Evolutionary conservation across 306 rosid species (phyloP), one percentile per base, ranked within the genome.

Genomic region (Ormosia emarginata): DNA sequence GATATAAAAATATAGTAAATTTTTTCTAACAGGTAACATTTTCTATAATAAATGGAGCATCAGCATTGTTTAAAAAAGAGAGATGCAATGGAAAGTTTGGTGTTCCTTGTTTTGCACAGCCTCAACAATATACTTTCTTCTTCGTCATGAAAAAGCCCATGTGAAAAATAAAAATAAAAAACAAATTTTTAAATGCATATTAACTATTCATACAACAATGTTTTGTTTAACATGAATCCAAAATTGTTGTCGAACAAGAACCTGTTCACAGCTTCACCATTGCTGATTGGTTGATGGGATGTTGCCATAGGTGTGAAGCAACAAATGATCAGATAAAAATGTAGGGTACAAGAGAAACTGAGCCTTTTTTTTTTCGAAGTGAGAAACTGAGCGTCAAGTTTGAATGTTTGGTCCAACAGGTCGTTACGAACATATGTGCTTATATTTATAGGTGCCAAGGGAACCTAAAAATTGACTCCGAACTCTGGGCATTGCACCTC

Each of bases 401-500:
- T 77, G 39, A 64, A 30, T 9, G n/a, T 8, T 3, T 66, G 67
- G 66, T 10, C 36, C 39, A 34, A 30, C 66, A 0, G 12, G 9
- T 77, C 33, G 9, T 17, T 9, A n/a, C 13, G 2, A 2, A 17
- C 4, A 15, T 2, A 18, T 12, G 1, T 49, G 47, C 11, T 61
- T 12, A 30, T 58, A 75, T 75, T 67, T 82, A 82, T 67, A 67
- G n/a, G 56, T 24, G 15, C 34, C 0, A 39, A 24, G 4, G 59
- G 52, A 33, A 3, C 69, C 80, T 81, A 53, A 67, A 74, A 44
- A 56, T 75, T 75, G 65, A 56, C 64, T 67, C 85, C 85, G 61
- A 64, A 52, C 33, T 64, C 1, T 32, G 7, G 15, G 79, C 79
- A 64, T 52, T 63, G 10, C 34, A 10, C 6, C 39, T 43, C 8